These are phyloP conservation scores for Stephania yunnanensis DNA, from an alignment of 164 flowering plant species.

Conservation along the genomic window DNA sequence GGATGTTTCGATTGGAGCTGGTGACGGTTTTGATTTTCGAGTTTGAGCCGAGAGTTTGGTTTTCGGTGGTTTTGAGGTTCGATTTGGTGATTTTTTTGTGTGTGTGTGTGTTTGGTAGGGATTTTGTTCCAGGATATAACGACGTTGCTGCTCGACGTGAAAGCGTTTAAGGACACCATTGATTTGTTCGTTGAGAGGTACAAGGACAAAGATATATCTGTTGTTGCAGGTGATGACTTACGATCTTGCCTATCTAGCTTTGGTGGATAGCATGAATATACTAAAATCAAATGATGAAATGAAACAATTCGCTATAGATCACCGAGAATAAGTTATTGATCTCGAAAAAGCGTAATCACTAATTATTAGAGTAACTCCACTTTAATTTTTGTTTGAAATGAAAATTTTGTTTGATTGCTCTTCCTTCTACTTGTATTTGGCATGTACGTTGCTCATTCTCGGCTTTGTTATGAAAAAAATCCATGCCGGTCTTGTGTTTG, in stretches of 20 bases:
- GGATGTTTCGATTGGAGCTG: not conserved
- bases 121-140: slow-evolving; percentile 96
- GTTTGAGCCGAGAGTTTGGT: not conserved
- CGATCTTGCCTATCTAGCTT: not conserved
- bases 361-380: not conserved
- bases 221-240: slow-evolving; percentile 65
- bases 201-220: slow-evolving; percentile 56
- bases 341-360: not conserved
- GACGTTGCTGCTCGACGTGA: slow-evolving; percentile 73
- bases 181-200: slow-evolving; percentile 96
- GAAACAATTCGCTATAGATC: not conserved
- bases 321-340: not conserved
- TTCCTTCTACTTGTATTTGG: not conserved
- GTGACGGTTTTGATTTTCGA: not conserved
- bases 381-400: not conserved
- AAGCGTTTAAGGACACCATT: slow-evolving; percentile 84
- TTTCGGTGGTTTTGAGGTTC: not conserved
- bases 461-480: too few species aligned
- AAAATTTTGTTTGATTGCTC: too few species aligned
- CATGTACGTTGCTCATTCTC: not conserved
- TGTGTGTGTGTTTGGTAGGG: slow-evolving; percentile 37
- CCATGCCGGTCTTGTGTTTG: too few species aligned
- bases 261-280: not conserved
- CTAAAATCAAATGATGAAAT: not conserved
- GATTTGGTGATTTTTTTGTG: not conserved